Evolutionary conservation across 768 basidiomycete genomes (phyloP).

Genomic region (Xanthoconium stramineum): DNA sequence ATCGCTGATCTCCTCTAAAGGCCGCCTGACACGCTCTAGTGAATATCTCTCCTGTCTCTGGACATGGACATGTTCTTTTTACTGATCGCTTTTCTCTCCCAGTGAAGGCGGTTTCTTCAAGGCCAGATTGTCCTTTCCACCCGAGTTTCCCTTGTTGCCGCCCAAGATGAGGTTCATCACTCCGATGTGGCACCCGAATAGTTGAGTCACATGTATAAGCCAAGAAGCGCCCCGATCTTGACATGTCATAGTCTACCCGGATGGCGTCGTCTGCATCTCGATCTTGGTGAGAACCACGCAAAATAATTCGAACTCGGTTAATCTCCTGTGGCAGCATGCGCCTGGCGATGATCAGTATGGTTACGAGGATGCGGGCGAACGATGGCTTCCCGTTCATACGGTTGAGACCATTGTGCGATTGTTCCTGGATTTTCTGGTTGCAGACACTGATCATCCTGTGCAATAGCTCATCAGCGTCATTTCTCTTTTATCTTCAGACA

Average conservation of each 20-base stretch:
- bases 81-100: conserved; percentile 8
- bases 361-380: conserved; percentile 94
- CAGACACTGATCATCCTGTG: background rate
- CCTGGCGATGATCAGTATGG: conserved; percentile 97
- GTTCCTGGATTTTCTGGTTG: background rate
- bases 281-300: conserved; percentile 62
- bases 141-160: conserved; percentile 85
- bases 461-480: conserved; percentile 91
- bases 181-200: conserved; percentile 97
- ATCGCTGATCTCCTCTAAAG: conserved; percentile 40
- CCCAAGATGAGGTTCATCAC: conserved; percentile 97
- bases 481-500: conserved; percentile 89
- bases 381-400: conserved; percentile 97
- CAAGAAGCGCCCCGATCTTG: background rate
- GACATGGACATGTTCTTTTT: background rate
- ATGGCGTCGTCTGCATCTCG: conserved; percentile 93
- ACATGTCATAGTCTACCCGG: conserved; percentile 70
- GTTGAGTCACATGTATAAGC: conserved; percentile 43
- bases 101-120: conserved; percentile 98
- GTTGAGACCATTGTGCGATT: conserved; percentile 88
- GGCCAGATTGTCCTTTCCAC: conserved; percentile 84
- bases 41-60: conserved; percentile 24
- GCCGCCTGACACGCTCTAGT: conserved; percentile 93
- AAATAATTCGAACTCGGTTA: background rate
- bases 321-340: conserved; percentile 59